phyloP scores from a whole-genome alignment of 352 stramenopile species.

The Thalassiosira pacifica region DNA sequence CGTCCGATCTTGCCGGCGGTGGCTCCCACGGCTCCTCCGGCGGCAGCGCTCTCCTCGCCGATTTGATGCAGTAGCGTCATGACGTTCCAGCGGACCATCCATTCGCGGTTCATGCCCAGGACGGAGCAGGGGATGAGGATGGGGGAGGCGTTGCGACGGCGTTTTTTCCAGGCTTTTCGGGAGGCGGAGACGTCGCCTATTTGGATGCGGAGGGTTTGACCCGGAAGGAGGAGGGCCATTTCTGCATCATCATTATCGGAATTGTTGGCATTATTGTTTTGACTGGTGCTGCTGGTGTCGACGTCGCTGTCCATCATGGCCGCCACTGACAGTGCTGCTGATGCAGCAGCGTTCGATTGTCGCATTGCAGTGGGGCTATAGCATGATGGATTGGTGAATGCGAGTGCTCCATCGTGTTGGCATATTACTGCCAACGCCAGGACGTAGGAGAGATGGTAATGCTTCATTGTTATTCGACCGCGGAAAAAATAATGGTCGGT shows the following conservation, averaged over 20 bases:
- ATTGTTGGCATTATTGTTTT: background rate
- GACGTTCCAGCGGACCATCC: conserved; percentile 79
- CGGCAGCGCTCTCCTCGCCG: conserved; percentile 48
- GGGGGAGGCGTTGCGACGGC: conserved; percentile 74
- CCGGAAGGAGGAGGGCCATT: conserved; percentile 60
- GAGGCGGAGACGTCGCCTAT: conserved; percentile 76
- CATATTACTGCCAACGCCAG: background rate
- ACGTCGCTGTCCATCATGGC: conserved; percentile 10
- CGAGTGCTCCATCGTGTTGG: background rate
- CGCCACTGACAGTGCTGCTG: background rate
- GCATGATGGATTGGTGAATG: conserved; percentile 11
- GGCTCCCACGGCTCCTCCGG: conserved; percentile 22
- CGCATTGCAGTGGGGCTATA: background rate
- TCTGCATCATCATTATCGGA: conserved; percentile 7
- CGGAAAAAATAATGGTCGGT: too few relatives aligned
- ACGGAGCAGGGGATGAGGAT: conserved; percentile 82
- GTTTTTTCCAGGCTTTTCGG: conserved; percentile 87
- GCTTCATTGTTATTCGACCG: conserved; percentile 7
- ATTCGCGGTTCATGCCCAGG: conserved; percentile 74
- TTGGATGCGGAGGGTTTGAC: conserved; percentile 76
- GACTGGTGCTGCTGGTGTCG: background rate
- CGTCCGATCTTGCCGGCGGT: conserved; percentile 48
- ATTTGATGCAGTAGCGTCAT: conserved; percentile 78
- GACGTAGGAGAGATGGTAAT: background rate
- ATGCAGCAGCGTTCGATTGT: background rate